These are phyloP conservation scores for Cladosporium colombiae DNA, from an alignment of 2,329 filamentous ascomycete genomes.

Conservation along the genomic window DNA sequence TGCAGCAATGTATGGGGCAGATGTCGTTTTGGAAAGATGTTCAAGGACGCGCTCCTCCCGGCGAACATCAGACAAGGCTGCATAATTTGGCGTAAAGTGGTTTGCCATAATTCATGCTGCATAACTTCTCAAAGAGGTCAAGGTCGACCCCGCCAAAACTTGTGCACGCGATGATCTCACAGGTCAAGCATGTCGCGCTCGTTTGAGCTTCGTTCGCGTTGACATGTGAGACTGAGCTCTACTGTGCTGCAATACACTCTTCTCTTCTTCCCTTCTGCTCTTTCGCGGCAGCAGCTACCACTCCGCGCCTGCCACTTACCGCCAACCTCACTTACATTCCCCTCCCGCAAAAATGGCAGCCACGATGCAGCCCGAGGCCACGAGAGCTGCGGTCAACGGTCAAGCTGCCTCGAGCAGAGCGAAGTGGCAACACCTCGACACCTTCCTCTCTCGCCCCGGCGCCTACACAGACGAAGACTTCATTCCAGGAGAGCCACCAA, in stretches of 20 bases:
- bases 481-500: conserved; percentile 52
- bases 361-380: conserved; percentile 25
- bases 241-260: neutral
- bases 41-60: neutral
- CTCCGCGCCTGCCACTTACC: too few species aligned
- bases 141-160: neutral
- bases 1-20: neutral
- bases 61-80: neutral
- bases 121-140: neutral
- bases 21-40: neutral
- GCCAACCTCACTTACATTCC: neutral
- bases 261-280: neutral
- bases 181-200: conserved; percentile 11
- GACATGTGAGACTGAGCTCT: neutral
- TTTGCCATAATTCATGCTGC: neutral
- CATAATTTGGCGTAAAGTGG: neutral
- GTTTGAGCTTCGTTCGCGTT: neutral
- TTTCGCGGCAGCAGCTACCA: neutral
- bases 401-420: conserved; percentile 35
- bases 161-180: conserved; percentile 13
- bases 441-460: conserved; percentile 72
- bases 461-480: conserved; percentile 71
- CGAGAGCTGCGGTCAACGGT: conserved; percentile 28
- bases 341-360: conserved; percentile 25
- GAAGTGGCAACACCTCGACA: conserved; percentile 75